Evolutionary conservation across 139 green algal species (phyloP).

Genomic region (Zygnema circumcarinatum): DNA sequence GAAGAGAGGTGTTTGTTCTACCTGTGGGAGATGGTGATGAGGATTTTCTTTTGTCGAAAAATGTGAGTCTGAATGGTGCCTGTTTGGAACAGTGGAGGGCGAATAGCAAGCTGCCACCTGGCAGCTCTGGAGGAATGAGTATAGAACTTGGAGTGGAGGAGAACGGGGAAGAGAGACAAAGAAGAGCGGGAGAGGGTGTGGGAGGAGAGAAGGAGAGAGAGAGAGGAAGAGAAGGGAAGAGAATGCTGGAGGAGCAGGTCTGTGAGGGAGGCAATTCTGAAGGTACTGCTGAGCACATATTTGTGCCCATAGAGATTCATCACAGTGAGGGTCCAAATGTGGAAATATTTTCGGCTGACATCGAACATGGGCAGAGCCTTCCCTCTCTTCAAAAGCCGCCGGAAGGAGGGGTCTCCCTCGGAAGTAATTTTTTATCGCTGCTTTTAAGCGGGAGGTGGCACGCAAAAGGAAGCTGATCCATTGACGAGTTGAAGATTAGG

Average conservation of each 20-base stretch:
- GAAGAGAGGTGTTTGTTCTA: no score
- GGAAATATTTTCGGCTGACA: not conserved
- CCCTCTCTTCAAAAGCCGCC: not conserved
- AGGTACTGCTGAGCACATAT: not conserved
- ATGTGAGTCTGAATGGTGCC: not conserved
- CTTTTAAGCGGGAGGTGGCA: no score
- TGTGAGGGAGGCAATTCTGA: not conserved
- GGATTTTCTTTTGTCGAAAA: not conserved
- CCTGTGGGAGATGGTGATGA: not conserved
- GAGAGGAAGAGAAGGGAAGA: not conserved
- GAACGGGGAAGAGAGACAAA: not conserved
- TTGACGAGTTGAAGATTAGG: no score
- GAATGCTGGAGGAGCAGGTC: not conserved
- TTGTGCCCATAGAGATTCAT: not conserved
- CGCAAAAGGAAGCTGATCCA: no score
- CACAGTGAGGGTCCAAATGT: not conserved
- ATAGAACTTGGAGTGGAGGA: not conserved
- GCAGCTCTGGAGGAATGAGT: not conserved
- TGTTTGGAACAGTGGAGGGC: not conserved
- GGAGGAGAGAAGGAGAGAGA: not conserved
- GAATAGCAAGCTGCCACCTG: not conserved
- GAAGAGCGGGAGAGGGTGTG: not conserved
- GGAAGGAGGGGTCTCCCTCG: not conserved
- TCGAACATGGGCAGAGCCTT: not conserved
- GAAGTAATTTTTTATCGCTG: not conserved